Evolutionary conservation across 2,329 filamentous ascomycete species (phyloP).

Genomic region (Penicillium brasilianum): DNA sequence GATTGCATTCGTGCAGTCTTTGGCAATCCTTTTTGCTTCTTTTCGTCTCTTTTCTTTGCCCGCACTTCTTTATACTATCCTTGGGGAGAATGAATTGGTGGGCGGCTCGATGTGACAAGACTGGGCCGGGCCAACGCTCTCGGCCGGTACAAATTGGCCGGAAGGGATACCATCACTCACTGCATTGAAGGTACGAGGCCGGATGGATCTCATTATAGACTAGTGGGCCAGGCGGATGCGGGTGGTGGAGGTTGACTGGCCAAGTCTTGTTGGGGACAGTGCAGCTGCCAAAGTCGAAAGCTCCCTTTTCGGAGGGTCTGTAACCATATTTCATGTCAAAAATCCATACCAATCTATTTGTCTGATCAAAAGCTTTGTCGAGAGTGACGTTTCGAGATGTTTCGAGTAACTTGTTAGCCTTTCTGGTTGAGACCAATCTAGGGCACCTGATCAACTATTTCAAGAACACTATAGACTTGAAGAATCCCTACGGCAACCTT

Average conservation of each 20-base stretch:
- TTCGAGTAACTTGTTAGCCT: too few species aligned
- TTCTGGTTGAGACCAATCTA: too few species aligned
- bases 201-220: neutral
- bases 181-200: neutral
- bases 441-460: neutral
- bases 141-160: neutral
- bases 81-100: conserved; percentile 36
- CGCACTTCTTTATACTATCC: conserved; percentile 28
- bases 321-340: conserved; percentile 43
- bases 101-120: conserved; percentile 10
- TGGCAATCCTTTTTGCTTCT: conserved; percentile 28
- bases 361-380: conserved; percentile 10
- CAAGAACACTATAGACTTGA: neutral
- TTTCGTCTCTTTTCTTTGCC: conserved; percentile 35
- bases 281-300: conserved; percentile 36
- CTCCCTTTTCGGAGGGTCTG: conserved; percentile 34
- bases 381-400: neutral
- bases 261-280: conserved; percentile 6
- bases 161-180: neutral
- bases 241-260: neutral
- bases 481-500: neutral
- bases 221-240: neutral
- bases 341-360: conserved; percentile 32
- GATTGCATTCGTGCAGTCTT: conserved; percentile 27
- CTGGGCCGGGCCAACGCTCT: conserved; percentile 2